Evolutionary conservation across 2,329 filamentous ascomycete species (phyloP).

Genomic region (Fusarium piperis): DNA sequence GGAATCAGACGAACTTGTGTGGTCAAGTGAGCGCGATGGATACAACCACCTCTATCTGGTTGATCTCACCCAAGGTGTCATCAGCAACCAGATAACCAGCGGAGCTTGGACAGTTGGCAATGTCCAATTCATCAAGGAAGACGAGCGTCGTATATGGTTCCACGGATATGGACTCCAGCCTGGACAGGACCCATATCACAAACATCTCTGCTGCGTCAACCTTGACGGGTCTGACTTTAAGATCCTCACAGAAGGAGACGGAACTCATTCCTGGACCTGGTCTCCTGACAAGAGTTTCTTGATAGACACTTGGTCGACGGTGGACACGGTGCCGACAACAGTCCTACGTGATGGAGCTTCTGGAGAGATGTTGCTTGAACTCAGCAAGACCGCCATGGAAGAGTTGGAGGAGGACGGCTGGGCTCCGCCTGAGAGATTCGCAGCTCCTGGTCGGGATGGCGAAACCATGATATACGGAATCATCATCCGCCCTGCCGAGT

Average conservation of each 20-base stretch:
- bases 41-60: conserved; percentile 44
- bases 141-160: conserved; percentile 33
- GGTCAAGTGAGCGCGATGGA: conserved; percentile 44
- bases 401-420: conserved; percentile 19
- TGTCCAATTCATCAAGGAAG: conserved; percentile 35
- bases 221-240: conserved; percentile 42
- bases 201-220: conserved; percentile 36
- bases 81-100: conserved; percentile 40
- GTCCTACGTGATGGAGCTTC: conserved; percentile 31
- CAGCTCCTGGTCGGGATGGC: conserved; percentile 39
- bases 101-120: conserved; percentile 40
- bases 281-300: conserved; percentile 35
- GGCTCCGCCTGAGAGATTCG: conserved; percentile 38
- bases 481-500: conserved; percentile 39
- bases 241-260: conserved; percentile 41
- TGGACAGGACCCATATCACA: conserved; percentile 41
- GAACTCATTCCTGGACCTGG: conserved; percentile 39
- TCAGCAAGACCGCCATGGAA: conserved; percentile 18
- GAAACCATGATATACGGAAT: conserved; percentile 41
- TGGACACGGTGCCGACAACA: conserved; percentile 34
- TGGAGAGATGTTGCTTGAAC: conserved; percentile 24
- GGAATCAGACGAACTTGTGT: conserved; percentile 37
- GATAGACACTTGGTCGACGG: conserved; percentile 41
- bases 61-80: conserved; percentile 14
- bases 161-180: conserved; percentile 29